A percentile compares a stretch with the other conserved stretches of the same genome.
Conservation (phyloP, 1,284 basidiomycete species). For the Sparassis latifolia region DNA sequence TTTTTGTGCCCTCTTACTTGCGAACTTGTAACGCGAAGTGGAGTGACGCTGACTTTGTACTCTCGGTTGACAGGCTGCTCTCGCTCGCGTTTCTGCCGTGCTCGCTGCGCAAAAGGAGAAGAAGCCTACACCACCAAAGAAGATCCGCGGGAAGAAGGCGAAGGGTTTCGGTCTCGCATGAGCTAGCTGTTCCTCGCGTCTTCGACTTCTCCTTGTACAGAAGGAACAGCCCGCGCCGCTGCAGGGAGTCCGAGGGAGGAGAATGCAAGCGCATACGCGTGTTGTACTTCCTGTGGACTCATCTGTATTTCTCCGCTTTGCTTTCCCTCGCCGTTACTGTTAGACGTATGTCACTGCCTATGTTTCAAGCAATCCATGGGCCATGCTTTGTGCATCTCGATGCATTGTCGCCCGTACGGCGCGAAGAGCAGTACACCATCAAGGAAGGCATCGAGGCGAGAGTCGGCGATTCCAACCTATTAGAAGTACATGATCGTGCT, state of each 20-base stretch:
- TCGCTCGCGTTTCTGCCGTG: slow-evolving; percentile 79
- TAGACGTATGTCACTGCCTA: slow-evolving; percentile 13
- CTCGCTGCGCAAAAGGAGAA: slow-evolving; percentile 65
- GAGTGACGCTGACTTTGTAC: neutral
- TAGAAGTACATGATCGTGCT: neutral
- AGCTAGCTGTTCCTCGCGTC: no score
- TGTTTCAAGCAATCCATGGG: slow-evolving; percentile 16
- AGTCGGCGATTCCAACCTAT: neutral
- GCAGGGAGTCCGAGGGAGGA: slow-evolving; percentile 18
- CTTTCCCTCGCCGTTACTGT: slow-evolving; percentile 11
- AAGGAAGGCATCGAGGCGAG: no score
- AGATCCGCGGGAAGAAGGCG: slow-evolving; percentile 67
- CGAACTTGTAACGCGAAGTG: slow-evolving; percentile 1
- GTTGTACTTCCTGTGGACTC: slow-evolving; percentile 8
- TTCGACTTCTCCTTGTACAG: no score
- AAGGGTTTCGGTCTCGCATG: no score
- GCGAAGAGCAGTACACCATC: no score
- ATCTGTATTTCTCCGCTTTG: slow-evolving; percentile 17
- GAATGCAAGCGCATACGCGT: slow-evolving; percentile 15
- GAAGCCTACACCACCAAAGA: slow-evolving; percentile 67
- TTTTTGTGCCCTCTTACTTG: neutral
- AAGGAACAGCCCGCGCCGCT: no score
- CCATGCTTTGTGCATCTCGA: neutral
- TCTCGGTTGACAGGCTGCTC: slow-evolving; percentile 50
- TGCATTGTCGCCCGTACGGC: no score